These are phyloP conservation scores for Salvia miltiorrhiza DNA, from an alignment of 257 asterid species.

Conservation along the genomic window DNA sequence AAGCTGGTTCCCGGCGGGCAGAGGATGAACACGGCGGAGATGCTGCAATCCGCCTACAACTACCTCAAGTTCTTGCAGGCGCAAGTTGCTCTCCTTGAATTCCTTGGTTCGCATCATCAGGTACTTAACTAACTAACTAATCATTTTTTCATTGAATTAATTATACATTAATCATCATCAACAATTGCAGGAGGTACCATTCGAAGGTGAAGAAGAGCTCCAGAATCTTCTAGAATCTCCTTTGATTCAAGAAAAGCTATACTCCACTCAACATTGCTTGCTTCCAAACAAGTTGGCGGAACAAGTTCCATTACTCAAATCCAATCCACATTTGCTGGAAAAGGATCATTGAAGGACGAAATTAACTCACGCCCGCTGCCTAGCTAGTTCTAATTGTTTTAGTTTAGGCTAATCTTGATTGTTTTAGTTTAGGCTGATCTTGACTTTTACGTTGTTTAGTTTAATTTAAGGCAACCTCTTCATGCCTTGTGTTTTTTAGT, in stretches of 20 bases:
- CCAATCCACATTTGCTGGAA: conserved; percentile 12
- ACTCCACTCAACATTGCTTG: conserved; percentile 56
- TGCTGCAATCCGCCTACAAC: conserved; percentile 74
- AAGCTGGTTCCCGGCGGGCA: conserved; percentile 83
- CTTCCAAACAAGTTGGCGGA: conserved; percentile 45
- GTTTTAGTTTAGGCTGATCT: no score
- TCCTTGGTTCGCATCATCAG: conserved; percentile 41
- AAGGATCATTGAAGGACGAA: no score
- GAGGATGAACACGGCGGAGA: conserved; percentile 90
- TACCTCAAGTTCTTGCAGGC: conserved; percentile 77
- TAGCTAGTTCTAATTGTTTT: no score
- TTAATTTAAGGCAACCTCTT: no score
- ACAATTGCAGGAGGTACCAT: neutral
- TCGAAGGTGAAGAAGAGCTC: conserved; percentile 37
- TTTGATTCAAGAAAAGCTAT: conserved; percentile 67
- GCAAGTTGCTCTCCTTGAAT: conserved; percentile 59
- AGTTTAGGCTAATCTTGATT: no score
- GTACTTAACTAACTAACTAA: no score
- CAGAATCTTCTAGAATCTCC: conserved; percentile 54
- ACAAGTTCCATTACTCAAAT: conserved; percentile 22
- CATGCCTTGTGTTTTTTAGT: no score
- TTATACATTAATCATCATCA: no score
- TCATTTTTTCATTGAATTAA: no score
- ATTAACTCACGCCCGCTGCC: no score
- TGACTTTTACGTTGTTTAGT: no score